Evolutionary conservation across 768 basidiomycete genomes (phyloP), one percentile per base, ranked within the genome.

Genomic region (Boletus rufocinnamomeus): DNA sequence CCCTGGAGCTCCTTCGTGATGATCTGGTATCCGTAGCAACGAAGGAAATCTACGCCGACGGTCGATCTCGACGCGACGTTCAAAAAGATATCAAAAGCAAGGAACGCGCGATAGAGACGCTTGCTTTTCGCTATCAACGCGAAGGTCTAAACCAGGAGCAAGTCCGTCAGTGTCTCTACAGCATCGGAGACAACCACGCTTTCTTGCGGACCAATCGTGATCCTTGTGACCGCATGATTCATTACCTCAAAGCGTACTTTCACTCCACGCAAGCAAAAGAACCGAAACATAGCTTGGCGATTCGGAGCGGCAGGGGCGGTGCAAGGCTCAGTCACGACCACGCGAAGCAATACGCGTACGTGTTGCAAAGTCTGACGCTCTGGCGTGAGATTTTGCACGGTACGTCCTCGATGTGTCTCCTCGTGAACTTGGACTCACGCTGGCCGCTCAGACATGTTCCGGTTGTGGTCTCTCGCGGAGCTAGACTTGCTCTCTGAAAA

Each of bases 131-230:
- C 37, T 92, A 91, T 66, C 77, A 82, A 30, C 79, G 81, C 21
- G 75, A 78, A 19, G 82, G 80, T 7, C 78, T 91, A 21, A 75
- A 78, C 14, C 85, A 85, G 62, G 91, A 93, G 67, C 74, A 79
- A 48, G 75, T 91, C 11, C 81, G 87, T 32, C 88, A 92, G 67
- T 93, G 91, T 67, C 72, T 94, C 50, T 94, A 93, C 70, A 90
- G 88, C 65, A 93, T 94, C 51, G 92, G 92, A 3, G 92, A 94
- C 72, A 94, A 94, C 66, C 90, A 93, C 68, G 89, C 92, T 13
- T 94, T 94, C 80, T 74, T 93, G 61, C 84, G 92, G 30, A 84
- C 83, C 54, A 93, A 94, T 63, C 89, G 92, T 40, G 92, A 94
- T 68, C 92, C 92, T 49, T 94, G 92, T 74, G 91, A 94, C 58